A percentile compares a stretch with the other conserved stretches of the same genome.
These are phyloP conservation scores for Syzygium jambos DNA, from an alignment of 345 rosid genomes.

Conservation along the genomic window DNA sequence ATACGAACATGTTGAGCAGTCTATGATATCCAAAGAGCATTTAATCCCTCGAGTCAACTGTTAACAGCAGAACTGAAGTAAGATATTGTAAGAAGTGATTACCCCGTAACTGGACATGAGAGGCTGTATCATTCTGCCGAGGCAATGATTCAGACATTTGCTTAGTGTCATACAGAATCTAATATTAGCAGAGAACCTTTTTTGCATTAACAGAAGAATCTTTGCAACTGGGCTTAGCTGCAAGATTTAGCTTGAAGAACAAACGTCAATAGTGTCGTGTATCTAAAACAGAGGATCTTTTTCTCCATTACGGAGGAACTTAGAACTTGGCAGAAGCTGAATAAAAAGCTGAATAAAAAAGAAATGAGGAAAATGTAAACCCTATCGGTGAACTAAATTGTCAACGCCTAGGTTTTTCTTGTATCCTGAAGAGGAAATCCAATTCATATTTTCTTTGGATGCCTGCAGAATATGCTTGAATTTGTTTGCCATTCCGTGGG, in stretches of 20 bases:
- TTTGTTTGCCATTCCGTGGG: neutral
- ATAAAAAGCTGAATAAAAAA: neutral
- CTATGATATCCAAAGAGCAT: neutral
- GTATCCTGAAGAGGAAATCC: neutral
- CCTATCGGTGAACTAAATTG: neutral
- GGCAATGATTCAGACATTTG: neutral
- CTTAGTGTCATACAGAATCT: neutral
- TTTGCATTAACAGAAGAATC: neutral
- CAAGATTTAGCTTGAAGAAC: neutral
- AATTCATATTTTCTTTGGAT: neutral
- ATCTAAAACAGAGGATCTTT: no score
- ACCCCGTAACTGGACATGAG: neutral
- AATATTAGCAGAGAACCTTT: neutral
- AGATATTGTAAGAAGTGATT: neutral
- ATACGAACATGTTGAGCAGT: neutral
- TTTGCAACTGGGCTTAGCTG: neutral
- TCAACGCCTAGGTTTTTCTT: neutral
- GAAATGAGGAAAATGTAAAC: neutral
- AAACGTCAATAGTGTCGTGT: neutral
- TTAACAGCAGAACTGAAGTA: neutral
- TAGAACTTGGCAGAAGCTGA: no score
- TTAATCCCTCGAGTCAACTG: neutral
- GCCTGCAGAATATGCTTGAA: neutral
- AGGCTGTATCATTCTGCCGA: neutral
- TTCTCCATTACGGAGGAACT: no score